phyloP scores from a whole-genome alignment of 1,284 basidiomycete species.

The Fomes fomentarius region DNA sequence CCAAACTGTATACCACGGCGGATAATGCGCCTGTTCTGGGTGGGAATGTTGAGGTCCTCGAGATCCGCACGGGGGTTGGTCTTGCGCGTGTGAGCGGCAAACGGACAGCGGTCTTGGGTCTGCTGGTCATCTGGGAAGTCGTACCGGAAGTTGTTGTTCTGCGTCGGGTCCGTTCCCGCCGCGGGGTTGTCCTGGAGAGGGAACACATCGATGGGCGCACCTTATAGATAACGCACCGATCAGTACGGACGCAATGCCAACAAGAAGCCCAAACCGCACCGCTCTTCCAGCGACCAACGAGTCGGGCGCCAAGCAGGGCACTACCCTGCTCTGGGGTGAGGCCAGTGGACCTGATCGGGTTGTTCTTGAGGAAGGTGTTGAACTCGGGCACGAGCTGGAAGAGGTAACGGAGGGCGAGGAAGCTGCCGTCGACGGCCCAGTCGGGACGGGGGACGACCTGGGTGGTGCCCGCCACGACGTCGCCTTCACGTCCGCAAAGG shows the following conservation, averaged over 20 bases:
- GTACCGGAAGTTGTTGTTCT: conserved; percentile 43
- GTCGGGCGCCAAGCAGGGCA: conserved; percentile 54
- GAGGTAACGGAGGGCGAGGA: conserved; percentile 57
- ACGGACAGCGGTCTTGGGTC: conserved; percentile 49
- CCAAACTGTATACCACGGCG: conserved; percentile 45
- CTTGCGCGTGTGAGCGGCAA: conserved; percentile 59
- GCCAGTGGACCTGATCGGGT: conserved; percentile 42
- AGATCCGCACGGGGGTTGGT: conserved; percentile 48
- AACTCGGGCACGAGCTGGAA: conserved; percentile 60
- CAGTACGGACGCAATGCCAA: no score
- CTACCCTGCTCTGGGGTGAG: conserved; percentile 44
- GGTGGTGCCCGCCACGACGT: no score
- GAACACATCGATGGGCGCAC: conserved; percentile 40
- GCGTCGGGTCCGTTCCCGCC: conserved; percentile 34
- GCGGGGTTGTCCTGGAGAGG: conserved; percentile 37
- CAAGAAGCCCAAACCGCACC: no score
- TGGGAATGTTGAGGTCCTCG: background rate
- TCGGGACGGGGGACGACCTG: conserved; percentile 39
- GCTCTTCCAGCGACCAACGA: conserved; percentile 65
- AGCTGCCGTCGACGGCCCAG: conserved; percentile 56
- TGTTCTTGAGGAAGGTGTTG: conserved; percentile 47
- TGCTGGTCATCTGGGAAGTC: conserved; percentile 30
- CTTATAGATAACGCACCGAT: no score
- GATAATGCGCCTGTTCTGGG: conserved; percentile 29
- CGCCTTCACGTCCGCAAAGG: conserved; percentile 36